Evolutionary conservation across 2,329 filamentous ascomycete genomes (phyloP).

Genomic region (Cryphonectria radicalis): DNA sequence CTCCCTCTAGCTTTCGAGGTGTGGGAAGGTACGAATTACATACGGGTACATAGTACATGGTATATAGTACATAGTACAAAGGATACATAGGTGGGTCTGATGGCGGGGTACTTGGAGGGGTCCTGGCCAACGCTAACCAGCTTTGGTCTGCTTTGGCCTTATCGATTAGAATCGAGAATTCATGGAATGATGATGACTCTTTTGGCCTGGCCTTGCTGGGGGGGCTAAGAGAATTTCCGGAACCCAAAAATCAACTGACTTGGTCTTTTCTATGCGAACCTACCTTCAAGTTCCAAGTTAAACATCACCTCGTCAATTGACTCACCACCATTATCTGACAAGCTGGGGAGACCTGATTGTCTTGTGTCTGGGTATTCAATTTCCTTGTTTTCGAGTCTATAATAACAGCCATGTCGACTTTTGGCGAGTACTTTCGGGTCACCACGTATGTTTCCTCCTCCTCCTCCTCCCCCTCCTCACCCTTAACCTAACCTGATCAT

Average conservation of each 20-base stretch:
- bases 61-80: not conserved
- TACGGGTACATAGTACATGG: not conserved
- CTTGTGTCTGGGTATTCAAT: not conserved
- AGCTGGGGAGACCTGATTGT: not conserved
- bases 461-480: conserved; percentile 23
- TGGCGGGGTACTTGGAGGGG: not conserved
- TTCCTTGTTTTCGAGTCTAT: not conserved
- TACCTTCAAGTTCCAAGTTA: not conserved
- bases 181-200: not conserved
- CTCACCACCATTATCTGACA: not conserved
- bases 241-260: not conserved
- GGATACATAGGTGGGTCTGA: not conserved
- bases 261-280: not conserved
- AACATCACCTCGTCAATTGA: not conserved
- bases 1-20: not conserved
- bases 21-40: not conserved
- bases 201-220: not conserved
- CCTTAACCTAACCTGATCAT: conserved; percentile 16
- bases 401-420: conserved; percentile 74
- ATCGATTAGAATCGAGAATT: not conserved
- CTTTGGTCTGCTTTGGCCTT: not conserved
- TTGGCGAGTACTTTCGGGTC: conserved; percentile 80
- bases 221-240: conserved; percentile 7
- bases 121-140: not conserved
- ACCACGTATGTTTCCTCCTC: conserved; percentile 67